Base-by-base conservation (phyloP, 139 green algal genomes). In the Spirogloea muscicola region DNA sequence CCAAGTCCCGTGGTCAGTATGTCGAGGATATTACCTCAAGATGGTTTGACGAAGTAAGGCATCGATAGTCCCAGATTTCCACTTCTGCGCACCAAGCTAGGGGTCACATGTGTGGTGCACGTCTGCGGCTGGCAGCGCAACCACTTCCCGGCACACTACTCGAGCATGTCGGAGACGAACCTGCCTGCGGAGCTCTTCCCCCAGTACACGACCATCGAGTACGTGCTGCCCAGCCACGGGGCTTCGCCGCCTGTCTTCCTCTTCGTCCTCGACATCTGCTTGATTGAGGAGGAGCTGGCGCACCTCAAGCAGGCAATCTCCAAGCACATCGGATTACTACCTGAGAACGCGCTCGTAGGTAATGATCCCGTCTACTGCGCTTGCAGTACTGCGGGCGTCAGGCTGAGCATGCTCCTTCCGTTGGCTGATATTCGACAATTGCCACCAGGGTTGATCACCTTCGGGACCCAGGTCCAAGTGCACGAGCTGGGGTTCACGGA, bases 91-190 rank as follows among this genome's bases (percentile, higher is more conserved):
- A n/a, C n/a, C n/a, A n/a, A n/a, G n/a, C n/a, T n/a, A n/a, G n/a
- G n/a, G n/a, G n/a, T n/a, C n/a, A n/a, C n/a, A n/a, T n/a, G n/a
- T n/a, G n/a, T n/a, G n/a, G n/a, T n/a, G n/a, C n/a, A n/a, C n/a
- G n/a, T n/a, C n/a, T n/a, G 43, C 16, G 43, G 43, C 16, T 10
- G 43, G 49, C 67, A 80, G 59, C 88, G 93, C 58, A 98, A 97
- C 85, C 92, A 97, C 74, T 98, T 98, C 79, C 94, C 94, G 18
- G 71, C 92, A 2, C 92, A 98, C 81, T 98, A 98, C 85, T 84
- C 92, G 63, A 66, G 82, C 33, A 91, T 96, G 76, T 84, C 68
- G 2, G 87, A 97, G 84, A 84, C 80, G 16, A 91, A 90, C 70
- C 86, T 96, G 49, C 94, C 94, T 4, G 93, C 93, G 18, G 94